Evolutionary conservation across 148 eudicot genomes (phyloP), one percentile per base, ranked within the genome.

Genomic region (Dianthus caryophyllus): DNA sequence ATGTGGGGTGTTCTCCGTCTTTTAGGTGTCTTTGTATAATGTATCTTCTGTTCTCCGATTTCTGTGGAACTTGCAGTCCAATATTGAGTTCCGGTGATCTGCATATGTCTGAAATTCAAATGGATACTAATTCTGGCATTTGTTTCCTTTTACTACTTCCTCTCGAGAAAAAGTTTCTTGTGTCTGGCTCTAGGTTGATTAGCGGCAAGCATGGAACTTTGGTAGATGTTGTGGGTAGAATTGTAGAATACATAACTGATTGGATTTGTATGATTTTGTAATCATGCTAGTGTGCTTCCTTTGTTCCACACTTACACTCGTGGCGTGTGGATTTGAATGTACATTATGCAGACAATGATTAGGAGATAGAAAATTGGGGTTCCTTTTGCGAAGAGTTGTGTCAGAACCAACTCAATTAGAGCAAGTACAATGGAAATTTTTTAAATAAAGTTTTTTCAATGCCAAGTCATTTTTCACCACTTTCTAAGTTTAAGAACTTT

Each of bases 261-360:
- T 22, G 18, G 36, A 61, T 18, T 39, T 13, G 31, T 24, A 38
- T 9, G 21, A 6, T 61, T 62, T 24, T 62, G 8, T 63, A 43
- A 43, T 44, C 66, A 43, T 43, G 17, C 33, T 44, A 15, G 31
- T 63, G 46, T 47, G n/a, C 25, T 59, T 60, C 49, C 11, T 41
- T 3, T 5, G 6, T 13, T 57, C 38, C 30, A 52, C 43, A 52
- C 22, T 15, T 29, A 52, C 43, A 52, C 22, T 15, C 20, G 9
- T 71, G 26, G 16, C 20, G 24, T 17, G 31, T 26, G 24, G 30
- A 60, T 60, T 51, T 39, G 17, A 41, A 62, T 51, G 24, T 12
- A 71, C 38, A 51, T 63, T 36, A 21, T 46, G 48, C 68, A 71
- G 61, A 46, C 51, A 22, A 14, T 46, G 29, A 39, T 52, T 51